Conservation (phyloP, 768 basidiomycete genomes). For the Gyrodon lividus region DNA sequence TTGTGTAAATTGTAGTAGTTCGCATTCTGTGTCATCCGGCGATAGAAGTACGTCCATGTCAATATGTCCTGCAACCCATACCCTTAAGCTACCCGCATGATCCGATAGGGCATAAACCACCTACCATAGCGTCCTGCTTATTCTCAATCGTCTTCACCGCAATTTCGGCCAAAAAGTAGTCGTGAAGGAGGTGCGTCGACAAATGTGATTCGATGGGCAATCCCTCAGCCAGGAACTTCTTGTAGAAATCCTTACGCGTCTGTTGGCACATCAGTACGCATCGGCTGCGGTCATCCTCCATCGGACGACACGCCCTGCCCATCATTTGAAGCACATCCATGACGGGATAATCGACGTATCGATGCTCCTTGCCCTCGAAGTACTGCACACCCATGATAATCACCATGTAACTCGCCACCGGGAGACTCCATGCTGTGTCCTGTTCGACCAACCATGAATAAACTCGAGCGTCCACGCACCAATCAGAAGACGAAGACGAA, state of each 20-base stretch:
- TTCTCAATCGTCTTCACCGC: constrained; percentile 99
- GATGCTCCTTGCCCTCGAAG: constrained; percentile 96
- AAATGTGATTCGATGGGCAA: constrained; percentile 95
- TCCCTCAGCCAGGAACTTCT: constrained; percentile 97
- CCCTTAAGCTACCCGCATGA: neutral
- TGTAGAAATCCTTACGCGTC: constrained; percentile 98
- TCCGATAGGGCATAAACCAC: neutral
- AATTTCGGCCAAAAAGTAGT: constrained; percentile 98
- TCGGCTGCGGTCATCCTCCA: constrained; percentile 83
- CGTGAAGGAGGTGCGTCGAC: constrained; percentile 86
- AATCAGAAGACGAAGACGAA: constrained; percentile 30
- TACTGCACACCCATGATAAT: constrained; percentile 99
- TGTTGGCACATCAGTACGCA: constrained; percentile 98
- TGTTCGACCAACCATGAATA: constrained; percentile 26
- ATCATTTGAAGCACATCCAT: constrained; percentile 99
- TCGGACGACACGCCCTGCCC: constrained; percentile 93
- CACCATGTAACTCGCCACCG: constrained; percentile 94
- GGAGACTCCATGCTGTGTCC: constrained; percentile 97
- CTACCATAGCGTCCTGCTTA: constrained; percentile 94
- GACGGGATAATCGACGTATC: constrained; percentile 96
- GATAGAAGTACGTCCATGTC: constrained; percentile 99
- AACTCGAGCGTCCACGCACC: neutral
- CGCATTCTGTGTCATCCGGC: constrained; percentile 96
- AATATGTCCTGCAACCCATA: constrained; percentile 70
- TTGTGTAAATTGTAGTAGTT: constrained; percentile 95